Evolutionary conservation across 345 rosid genomes (phyloP).

Genomic region (Arabidopsis arenosa): DNA sequence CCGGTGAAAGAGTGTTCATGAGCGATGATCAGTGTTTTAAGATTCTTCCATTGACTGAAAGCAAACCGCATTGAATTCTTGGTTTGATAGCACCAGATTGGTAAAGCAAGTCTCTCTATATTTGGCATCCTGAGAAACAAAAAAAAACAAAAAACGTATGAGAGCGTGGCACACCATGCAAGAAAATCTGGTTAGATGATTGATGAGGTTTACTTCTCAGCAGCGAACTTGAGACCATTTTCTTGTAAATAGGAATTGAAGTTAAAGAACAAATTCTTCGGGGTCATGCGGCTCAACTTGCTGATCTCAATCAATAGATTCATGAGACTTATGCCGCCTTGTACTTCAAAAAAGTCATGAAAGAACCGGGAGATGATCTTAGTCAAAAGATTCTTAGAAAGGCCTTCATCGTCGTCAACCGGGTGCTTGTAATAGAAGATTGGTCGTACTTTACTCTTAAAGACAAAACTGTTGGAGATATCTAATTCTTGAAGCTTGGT

Average conservation of each 20-base stretch:
- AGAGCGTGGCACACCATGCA: background rate
- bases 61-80: background rate
- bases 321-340: background rate
- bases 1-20: background rate
- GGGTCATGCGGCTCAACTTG: background rate
- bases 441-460: background rate
- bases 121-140: background rate
- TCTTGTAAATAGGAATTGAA: background rate
- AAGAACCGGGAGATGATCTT: background rate
- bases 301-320: background rate
- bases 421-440: background rate
- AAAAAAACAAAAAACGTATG: background rate
- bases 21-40: constrained; percentile 1
- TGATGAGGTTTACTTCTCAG: constrained; percentile 11
- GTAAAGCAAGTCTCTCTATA: background rate
- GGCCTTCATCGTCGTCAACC: background rate
- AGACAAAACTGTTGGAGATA: no score
- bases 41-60: constrained; percentile 21
- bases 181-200: background rate
- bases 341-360: background rate
- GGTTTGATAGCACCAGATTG: background rate
- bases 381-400: background rate
- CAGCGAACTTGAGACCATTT: constrained; percentile 5
- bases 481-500: no score
- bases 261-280: background rate